Base-by-base conservation (phyloP, 192 early-diverging fungal genomes). In the Dimargaris verticillata region DNA sequence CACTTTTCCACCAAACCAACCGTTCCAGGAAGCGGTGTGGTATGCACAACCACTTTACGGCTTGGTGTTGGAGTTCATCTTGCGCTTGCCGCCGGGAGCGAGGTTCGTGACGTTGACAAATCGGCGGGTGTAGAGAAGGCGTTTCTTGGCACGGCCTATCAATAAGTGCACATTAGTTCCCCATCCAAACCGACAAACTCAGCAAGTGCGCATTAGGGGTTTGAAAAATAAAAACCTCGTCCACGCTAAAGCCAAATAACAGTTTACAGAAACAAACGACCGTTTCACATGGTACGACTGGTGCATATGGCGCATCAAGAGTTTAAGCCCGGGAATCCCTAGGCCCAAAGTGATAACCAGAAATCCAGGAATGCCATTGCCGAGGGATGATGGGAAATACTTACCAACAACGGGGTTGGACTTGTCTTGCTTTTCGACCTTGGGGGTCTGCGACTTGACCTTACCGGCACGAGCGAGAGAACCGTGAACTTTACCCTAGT, bases 391-490 rank as follows among this genome's bases (percentile, higher is more conserved):
- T 11, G 26, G 26, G 1, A 26, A 51, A 26, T 51, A 51, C 49
- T 51, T 51, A 51, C 74, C 85, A 65, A 75, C 74, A 70, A 74
- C 73, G 80, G 89, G 82, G 86, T 99, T 99, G 78, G 89, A 82
- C 86, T 95, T 91, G 73, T 94, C 92, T 72, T 91, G 85, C 83
- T 88, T 85, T 69, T 91, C 92, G 66, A 97, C 95, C 83, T 95
- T 95, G 70, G 95, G 92, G 69, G 86, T 89, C 80, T 97, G 93
- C 66, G 86, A 87, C 91, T 99, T 99, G 77, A 99, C 95, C 81
- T 99, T 99, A 87, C 95, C 95, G 81, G 95, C 95, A 97, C 95
- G 93, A 81, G 95, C 90, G 74, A 98, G 86, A 69, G 92, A 95
- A 82, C 95, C 95, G 87, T 98, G 95, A 74, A 98, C 95, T 88